phyloP scores from a whole-genome alignment of 2,329 filamentous ascomycete genomes.

The Alternaria sp. region DNA sequence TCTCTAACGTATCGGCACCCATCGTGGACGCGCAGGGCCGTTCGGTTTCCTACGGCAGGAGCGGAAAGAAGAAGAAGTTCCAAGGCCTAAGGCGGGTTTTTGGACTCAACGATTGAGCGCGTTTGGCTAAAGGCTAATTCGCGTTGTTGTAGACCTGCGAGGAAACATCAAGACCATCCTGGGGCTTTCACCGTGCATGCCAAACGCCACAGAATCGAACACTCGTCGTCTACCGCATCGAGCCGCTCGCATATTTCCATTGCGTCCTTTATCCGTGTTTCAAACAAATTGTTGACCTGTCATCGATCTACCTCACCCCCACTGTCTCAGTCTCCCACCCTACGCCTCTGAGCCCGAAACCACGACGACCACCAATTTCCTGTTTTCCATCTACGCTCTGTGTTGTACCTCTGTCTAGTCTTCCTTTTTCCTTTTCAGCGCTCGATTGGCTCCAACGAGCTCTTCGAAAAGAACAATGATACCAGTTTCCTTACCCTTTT shows the following conservation, averaged over 20 bases:
- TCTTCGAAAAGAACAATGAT: background rate
- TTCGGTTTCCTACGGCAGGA: constrained; percentile 36
- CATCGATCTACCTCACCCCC: constrained; percentile 1
- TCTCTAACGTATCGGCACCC: constrained; percentile 33
- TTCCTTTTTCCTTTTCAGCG: background rate
- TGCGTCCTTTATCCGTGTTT: constrained; percentile 1
- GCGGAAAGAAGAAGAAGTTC: constrained; percentile 70
- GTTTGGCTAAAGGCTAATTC: constrained; percentile 19
- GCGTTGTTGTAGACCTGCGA: constrained; percentile 6
- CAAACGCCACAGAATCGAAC: constrained; percentile 4
- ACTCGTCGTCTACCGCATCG: constrained; percentile 3
- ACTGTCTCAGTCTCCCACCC: background rate
- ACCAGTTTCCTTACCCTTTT: background rate
- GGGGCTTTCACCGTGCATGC: background rate
- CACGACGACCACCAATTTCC: background rate
- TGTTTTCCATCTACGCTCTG: background rate
- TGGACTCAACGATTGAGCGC: constrained; percentile 59
- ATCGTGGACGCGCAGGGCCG: constrained; percentile 23
- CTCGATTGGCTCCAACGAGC: background rate
- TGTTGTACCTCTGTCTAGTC: background rate
- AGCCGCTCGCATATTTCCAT: constrained; percentile 3
- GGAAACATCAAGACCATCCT: background rate
- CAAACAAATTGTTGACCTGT: constrained; percentile 9
- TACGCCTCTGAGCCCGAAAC: background rate
- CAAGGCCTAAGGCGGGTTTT: constrained; percentile 70